Base-by-base conservation (phyloP, 2,329 filamentous ascomycete species). In the Diaporthe velutina region DNA sequence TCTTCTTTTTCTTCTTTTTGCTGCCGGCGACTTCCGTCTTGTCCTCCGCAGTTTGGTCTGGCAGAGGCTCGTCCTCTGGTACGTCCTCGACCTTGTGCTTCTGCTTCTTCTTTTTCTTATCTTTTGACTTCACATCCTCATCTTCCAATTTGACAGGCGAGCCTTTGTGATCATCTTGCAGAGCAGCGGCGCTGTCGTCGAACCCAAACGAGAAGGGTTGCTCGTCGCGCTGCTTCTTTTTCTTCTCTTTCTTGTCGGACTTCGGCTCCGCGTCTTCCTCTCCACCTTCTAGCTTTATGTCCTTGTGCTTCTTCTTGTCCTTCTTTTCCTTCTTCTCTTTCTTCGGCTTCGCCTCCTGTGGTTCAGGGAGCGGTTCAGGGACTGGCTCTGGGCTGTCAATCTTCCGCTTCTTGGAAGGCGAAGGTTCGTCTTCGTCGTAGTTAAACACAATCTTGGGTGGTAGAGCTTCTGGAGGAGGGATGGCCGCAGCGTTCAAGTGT, bases 221-320 rank as follows among this genome's bases (percentile, higher is more conserved):
- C 48, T 60, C 48, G 10, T 57, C 30, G n/a, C 48, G 48, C 42
- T 70, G 50, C 75, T 87, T 87, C 42, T 92, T 82, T 1, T 90
- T 89, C 78, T 89, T 92, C 28, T 87, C 84, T 52, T 88, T 86
- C 77, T 90, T 90, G 58, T 89, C 86, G 45, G 92, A 82, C 5
- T n/a, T 64, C 5, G 83, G 81, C 25, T 78, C 76, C 0, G 42
- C 52, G 28, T 75, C 74, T 70, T 81, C 79, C 25, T 80, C 78
- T n/a, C 75, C 72, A 33, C 76, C 76, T 19, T 79, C 61, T 57
- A 79, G 79, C 28, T 80, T 77, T 5, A 30, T 25, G 10, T 74
- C 55, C 40, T 81, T 79, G 9, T 80, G 81, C 75, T 83, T 83
- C 54, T 78, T 79, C 58, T 77, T 81, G 71, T 81, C 80, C 78